Evolutionary conservation across 768 basidiomycete species (phyloP).

Genomic region (Russula olivacea): DNA sequence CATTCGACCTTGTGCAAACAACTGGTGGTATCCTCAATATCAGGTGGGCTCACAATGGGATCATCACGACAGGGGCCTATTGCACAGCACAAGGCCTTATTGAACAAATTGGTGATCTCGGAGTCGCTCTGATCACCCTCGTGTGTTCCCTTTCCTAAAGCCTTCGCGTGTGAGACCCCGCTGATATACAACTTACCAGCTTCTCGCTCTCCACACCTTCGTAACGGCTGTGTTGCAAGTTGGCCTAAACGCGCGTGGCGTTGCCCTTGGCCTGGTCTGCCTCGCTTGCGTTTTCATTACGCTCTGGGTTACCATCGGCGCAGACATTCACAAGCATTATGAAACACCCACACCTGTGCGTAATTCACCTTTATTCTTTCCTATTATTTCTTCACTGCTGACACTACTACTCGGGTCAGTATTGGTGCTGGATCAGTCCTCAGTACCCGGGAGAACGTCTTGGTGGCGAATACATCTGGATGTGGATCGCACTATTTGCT

Average conservation of each 20-base stretch:
- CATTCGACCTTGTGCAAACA: conserved; percentile 36
- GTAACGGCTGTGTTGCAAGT: conserved; percentile 34
- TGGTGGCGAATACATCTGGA: conserved; percentile 42
- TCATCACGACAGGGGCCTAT: conserved; percentile 32
- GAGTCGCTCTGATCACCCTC: conserved; percentile 38
- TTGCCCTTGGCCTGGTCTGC: conserved; percentile 25
- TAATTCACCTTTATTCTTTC: background rate
- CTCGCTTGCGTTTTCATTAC: conserved; percentile 23
- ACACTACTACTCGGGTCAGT: conserved; percentile 24
- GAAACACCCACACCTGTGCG: conserved; percentile 35
- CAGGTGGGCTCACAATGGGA: conserved; percentile 32
- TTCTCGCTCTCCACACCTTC: conserved; percentile 39
- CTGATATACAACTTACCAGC: conserved; percentile 28
- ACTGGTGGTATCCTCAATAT: conserved; percentile 36
- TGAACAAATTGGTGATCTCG: conserved; percentile 40
- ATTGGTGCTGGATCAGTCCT: conserved; percentile 43
- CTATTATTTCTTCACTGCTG: background rate
- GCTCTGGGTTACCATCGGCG: conserved; percentile 35
- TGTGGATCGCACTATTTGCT: conserved; percentile 38
- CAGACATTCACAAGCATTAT: conserved; percentile 27
- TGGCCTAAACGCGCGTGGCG: conserved; percentile 27
- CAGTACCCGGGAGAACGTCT: conserved; percentile 32
- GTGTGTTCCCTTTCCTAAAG: conserved; percentile 26
- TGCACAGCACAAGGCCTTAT: conserved; percentile 38
- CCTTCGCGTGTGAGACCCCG: background rate